Evolutionary conservation across 2,329 filamentous ascomycete genomes (phyloP), one percentile per base, ranked within the genome.

Genomic region (Nothopassalora personata): DNA sequence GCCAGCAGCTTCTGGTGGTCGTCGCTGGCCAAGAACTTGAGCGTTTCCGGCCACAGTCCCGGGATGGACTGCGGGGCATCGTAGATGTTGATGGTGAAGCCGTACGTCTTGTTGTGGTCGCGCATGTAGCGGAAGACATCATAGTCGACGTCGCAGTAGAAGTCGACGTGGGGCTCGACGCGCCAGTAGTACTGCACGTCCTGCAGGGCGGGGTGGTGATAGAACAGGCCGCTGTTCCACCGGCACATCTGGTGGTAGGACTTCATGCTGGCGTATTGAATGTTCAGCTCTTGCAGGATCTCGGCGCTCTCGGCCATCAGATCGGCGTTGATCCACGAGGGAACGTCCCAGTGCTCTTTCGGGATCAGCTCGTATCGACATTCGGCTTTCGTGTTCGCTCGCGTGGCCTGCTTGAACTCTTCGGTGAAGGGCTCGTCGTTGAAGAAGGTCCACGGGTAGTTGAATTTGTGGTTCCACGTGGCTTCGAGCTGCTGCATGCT

Each of bases 211-310:
- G 91, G 91, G 75, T 99, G 94, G 72, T 94, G 91, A 81, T 96
- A 97, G 81, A 99, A 99, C 75, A 97, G 82, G 71, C 94, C 94
- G 71, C 90, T 95, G 79, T 99, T 99, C 94, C 94, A 99, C 58
- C 94, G 87, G 73, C 94, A 99, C 94, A 99, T 99, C 73, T 97
- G 89, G 76, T 97, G 93, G 77, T 99, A 99, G 52, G 91, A 96
- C 56, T 90, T 77, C 81, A 89, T 90, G 67, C 86, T 83, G 70
- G 90, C 90, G 74, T 99, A 99, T 73, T 97, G 93, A 47, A 99
- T 91, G 9, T 88, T 83, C 70, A 93, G 84, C 72, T 94, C 89
- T 70, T 89, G 81, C 57, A 99, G 83, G 8, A 95, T 84, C 71
- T 90, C 84, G 60, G 90, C 86, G 28, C 91, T 96, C 74, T 96